Evolutionary conservation across 306 rosid genomes (phyloP).

Genomic region (Gynostemma pentaphyllum): DNA sequence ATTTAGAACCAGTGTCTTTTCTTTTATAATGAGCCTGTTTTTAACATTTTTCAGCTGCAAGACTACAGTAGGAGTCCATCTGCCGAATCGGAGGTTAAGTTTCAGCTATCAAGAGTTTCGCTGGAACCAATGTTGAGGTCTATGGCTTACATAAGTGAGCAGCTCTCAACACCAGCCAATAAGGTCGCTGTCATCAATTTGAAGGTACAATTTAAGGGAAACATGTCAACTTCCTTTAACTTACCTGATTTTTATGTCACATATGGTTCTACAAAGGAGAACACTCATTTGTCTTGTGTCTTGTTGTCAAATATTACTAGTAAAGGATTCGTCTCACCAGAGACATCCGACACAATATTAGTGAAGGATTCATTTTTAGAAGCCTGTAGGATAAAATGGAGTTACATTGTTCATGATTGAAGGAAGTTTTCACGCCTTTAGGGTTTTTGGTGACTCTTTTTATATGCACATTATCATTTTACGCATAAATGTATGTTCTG

Average conservation of each 20-base stretch:
- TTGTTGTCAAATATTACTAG: too few relatives aligned
- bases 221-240: neutral
- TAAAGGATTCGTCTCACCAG: too few relatives aligned
- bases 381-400: neutral
- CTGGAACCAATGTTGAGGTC: constrained; percentile 86
- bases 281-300: neutral
- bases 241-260: neutral
- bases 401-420: neutral
- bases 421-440: neutral
- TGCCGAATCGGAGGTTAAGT: constrained; percentile 81
- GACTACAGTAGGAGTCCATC: constrained; percentile 59
- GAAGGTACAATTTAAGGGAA: constrained; percentile 27
- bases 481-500: neutral
- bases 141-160: constrained; percentile 85
- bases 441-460: neutral
- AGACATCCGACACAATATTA: too few relatives aligned
- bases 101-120: constrained; percentile 69
- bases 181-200: constrained; percentile 92
- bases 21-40: constrained; percentile 5
- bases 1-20: constrained; percentile 7
- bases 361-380: neutral
- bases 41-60: constrained; percentile 52
- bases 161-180: constrained; percentile 83
- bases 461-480: neutral
- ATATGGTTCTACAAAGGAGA: neutral